Evolutionary conservation across 23 red algal genomes (phyloP), one percentile per base, ranked within the genome.

Genomic region (Chondrus crispus): DNA sequence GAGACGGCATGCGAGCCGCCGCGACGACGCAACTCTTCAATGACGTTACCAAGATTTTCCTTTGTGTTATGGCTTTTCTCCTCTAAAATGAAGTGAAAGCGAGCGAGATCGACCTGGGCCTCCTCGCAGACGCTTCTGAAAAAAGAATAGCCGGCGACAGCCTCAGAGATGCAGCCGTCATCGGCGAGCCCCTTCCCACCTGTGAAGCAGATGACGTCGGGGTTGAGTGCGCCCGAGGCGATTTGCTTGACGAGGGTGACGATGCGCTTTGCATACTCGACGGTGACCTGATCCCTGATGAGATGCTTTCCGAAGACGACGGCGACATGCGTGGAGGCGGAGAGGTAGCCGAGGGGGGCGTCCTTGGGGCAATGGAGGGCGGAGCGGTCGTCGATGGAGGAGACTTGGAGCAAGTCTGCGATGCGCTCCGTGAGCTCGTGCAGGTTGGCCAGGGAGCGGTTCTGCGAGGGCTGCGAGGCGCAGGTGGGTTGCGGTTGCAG

Each of bases 241-340:
- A 98, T 82, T 49, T 91, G 92, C 79, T 89, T 90, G 45, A 95
- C 92, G 9, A 98, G 88, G 11, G 88, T 92, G 66, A 95, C 51
- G 41, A 98, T 84, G 18, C 96, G 80, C 18, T 92, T 94, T 5
- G 96, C 91, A 74, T 95, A 95, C 49, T 98, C 96, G 54, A 95
- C 92, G 3, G 91, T 87, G 49, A 98, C 57, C 82, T 91, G 91
- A 62, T 98, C 92, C 10, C 96, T 85, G 35, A 97, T 88, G 30
- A 98, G 78, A 57, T 87, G 81, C 73, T 98, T 98, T 5, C 96
- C 96, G 54, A 98, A 98, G 8, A 98, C 88, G 46, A 98, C 85
- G 26, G 82, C 96, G 40, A 98, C 92, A 39, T 92, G 79, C 1
- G 87, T 91, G 58, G 78, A 72, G 60, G 81, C 92, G 19, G 68